Base-by-base conservation (phyloP, 441 rosid species). In the Codiaeum variegatum region DNA sequence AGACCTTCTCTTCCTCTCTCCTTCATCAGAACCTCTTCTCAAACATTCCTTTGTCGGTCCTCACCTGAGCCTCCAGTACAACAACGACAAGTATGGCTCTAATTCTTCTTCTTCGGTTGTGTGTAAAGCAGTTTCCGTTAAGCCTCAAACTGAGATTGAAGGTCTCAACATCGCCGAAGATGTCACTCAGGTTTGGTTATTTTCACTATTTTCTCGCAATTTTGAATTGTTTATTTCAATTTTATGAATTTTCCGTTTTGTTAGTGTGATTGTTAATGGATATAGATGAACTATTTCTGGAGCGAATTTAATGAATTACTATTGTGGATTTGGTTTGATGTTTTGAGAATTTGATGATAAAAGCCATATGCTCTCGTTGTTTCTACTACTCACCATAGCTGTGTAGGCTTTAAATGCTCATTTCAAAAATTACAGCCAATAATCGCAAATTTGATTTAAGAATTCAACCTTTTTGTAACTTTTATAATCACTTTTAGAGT, bases 81-180 rank as follows among this genome's bases (percentile, higher is more conserved):
- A 2, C 10, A 29, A n/a, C 16, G 52, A 58, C 5, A 28, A 82
- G 56, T 72, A 76, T 75, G 70, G 59, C 29, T 75, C 81, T 23
- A 26, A 54, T 44, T 63, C 77, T 52, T 78, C 80, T 56, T 38
- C 75, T n/a, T 82, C 87, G 26, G 76, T 90, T 73, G 88, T 83
- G 15, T 90, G 93, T 83, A 90, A 85, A 77, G 93, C 97, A 40
- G 93, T 88, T 9, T 85, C 94, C 46, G 80, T 83, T 23, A 79
- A 84, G 86, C 88, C 91, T 0, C 83, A 79, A 75, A 81, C 92
- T 72, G 91, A 83, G 59, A 69, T 86, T 59, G 92, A 88, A 74
- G 87, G 88, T 6, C 94, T 90, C 76, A 91, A 94, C 84, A 86
- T 92, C 76, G 98, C 98, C n/a, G 94, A 89, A 0, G 88, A 89